Percentiles rank a stretch among this genome's conserved stretches.
phyloP scores from a whole-genome alignment of 805 yeast species.

The Torulaspora maleeae region DNA sequence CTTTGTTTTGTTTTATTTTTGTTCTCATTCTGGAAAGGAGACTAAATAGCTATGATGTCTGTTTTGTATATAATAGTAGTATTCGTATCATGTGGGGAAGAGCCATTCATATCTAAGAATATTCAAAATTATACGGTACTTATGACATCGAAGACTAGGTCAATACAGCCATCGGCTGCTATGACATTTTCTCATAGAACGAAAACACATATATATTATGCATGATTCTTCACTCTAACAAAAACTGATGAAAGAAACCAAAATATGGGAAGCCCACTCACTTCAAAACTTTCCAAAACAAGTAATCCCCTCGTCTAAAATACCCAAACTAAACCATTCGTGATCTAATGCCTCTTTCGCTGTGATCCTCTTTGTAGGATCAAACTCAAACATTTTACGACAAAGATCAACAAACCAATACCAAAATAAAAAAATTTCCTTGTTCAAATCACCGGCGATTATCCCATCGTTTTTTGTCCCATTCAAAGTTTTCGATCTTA shows the following conservation, averaged over 20 bases:
- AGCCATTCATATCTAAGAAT: not conserved
- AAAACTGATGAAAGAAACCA: conserved; percentile 9
- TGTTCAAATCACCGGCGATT: conserved; percentile 34
- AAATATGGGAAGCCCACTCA: not conserved
- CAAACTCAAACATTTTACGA: conserved; percentile 59
- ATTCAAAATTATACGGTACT: not conserved
- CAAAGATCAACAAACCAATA: conserved; percentile 69
- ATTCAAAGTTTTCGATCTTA: conserved; percentile 18
- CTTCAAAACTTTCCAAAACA: conserved; percentile 23
- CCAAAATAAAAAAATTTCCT: conserved; percentile 77
- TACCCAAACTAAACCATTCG: conserved; percentile 72
- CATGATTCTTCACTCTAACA: not conserved
- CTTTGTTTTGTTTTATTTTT: not conserved
- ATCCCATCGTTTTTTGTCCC: conserved; percentile 8
- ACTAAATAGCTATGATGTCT: not conserved
- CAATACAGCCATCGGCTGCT: not conserved
- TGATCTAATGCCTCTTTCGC: conserved; percentile 75
- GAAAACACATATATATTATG: conserved; percentile 2
- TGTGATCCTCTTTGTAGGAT: conserved; percentile 66
- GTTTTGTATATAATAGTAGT: not conserved
- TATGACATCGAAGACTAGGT: not conserved
- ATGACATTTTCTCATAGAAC: not conserved
- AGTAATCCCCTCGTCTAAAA: conserved; percentile 50
- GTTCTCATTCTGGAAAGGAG: not conserved
- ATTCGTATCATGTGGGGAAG: not conserved